These are phyloP conservation scores for Apocynum venetum DNA, from an alignment of 257 asterid genomes.

Conservation along the genomic window DNA sequence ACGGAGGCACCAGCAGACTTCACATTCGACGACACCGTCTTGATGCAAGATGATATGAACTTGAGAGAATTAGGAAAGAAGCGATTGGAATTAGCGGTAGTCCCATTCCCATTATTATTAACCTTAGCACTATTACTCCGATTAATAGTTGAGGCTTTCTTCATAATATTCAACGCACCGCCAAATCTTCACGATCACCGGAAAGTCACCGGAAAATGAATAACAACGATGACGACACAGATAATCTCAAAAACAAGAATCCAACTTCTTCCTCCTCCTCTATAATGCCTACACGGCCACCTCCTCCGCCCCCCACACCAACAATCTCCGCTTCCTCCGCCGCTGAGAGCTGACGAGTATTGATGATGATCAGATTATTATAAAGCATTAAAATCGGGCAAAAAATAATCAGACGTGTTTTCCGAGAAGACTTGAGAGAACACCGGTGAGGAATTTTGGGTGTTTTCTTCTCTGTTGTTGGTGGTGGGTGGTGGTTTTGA, in stretches of 20 bases:
- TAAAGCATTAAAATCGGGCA: constrained; percentile 22
- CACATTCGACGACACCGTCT: constrained; percentile 47
- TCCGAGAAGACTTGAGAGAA: constrained; percentile 12
- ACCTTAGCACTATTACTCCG: constrained; percentile 16
- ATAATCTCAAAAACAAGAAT: neutral
- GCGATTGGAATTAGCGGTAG: constrained; percentile 24
- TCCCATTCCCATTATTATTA: constrained; percentile 26
- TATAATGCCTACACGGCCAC: neutral
- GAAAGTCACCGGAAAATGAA: constrained; percentile 16
- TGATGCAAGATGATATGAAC: constrained; percentile 48
- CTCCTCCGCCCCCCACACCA: constrained; percentile 18
- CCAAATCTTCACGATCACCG: constrained; percentile 12
- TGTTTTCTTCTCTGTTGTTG: constrained; percentile 4
- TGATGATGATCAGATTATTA: constrained; percentile 23
- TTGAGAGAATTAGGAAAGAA: constrained; percentile 42
- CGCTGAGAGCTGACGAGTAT: constrained; percentile 26
- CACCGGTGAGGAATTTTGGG: constrained; percentile 18
- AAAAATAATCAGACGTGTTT: neutral
- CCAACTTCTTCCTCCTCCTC: constrained; percentile 4
- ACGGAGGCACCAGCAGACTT: constrained; percentile 45
- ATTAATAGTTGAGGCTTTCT: constrained; percentile 31
- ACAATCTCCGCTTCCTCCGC: constrained; percentile 18
- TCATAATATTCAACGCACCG: constrained; percentile 30
- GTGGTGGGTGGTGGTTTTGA: constrained; percentile 33
- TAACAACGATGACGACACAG: neutral